A percentile compares a stretch with the other conserved stretches of the same genome.
Evolutionary conservation across 108 stramenopile genomes (phyloP).

Genomic region (Skeletonema tropicum): DNA sequence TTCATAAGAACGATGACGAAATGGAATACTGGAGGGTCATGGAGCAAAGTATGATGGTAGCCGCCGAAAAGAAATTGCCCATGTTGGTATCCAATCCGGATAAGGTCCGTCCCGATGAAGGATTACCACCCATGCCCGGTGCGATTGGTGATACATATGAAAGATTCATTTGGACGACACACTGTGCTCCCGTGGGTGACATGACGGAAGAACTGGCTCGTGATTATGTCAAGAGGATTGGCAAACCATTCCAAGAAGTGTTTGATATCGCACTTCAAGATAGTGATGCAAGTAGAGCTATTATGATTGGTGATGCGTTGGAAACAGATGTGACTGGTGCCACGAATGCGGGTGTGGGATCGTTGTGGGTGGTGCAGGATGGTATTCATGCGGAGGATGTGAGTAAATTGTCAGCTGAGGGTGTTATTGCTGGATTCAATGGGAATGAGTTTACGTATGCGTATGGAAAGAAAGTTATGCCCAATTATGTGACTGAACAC

Average conservation of each 20-base stretch:
- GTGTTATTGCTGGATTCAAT: constrained; percentile 62
- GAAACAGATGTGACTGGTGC: constrained; percentile 86
- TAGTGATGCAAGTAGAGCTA: constrained; percentile 33
- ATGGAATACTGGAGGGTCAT: constrained; percentile 61
- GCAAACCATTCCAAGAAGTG: constrained; percentile 82
- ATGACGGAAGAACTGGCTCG: constrained; percentile 38
- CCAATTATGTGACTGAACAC: constrained; percentile 33
- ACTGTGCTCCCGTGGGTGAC: constrained; percentile 36
- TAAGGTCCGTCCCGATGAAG: constrained; percentile 80
- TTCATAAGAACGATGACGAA: constrained; percentile 54
- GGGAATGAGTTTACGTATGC: constrained; percentile 36
- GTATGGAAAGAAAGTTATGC: constrained; percentile 29
- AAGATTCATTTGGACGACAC: constrained; percentile 40
- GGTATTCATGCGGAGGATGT: constrained; percentile 70
- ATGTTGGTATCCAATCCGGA: constrained; percentile 95
- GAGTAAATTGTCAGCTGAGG: constrained; percentile 35
- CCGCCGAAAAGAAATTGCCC: constrained; percentile 71
- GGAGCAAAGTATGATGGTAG: constrained; percentile 51
- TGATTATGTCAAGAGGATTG: constrained; percentile 65
- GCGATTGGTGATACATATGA: constrained; percentile 85
- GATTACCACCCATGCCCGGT: constrained; percentile 90
- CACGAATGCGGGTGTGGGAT: constrained; percentile 40
- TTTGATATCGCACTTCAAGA: constrained; percentile 65
- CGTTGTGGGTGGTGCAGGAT: constrained; percentile 76
- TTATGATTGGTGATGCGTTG: constrained; percentile 88